Evolutionary conservation across 179 eudicot species (phyloP).

Genomic region (Spergularia azorica): DNA sequence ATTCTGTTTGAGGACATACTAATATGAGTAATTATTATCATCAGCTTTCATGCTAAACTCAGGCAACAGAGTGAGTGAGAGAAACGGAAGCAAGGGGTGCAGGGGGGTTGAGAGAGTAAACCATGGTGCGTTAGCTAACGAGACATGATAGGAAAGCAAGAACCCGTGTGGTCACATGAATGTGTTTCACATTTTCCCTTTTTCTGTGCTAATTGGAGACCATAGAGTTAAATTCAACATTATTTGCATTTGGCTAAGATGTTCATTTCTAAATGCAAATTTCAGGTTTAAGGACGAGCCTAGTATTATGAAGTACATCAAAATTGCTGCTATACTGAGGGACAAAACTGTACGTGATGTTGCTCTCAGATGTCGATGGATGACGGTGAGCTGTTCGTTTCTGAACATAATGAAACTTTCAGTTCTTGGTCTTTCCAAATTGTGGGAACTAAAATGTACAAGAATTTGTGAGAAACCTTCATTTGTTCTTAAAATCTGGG

Average conservation of each 20-base stretch:
- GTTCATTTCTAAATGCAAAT: constrained; percentile 12
- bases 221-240: neutral
- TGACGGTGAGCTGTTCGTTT: constrained; percentile 62
- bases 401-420: constrained; percentile 1
- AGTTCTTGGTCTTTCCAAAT: constrained; percentile 11
- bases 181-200: neutral
- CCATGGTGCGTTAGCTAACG: neutral
- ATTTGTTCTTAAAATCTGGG: no score
- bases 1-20: neutral
- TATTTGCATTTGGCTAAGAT: neutral
- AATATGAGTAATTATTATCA: neutral
- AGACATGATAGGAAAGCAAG: constrained; percentile 4
- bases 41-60: neutral
- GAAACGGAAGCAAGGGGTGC: neutral
- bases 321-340: constrained; percentile 74
- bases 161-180: constrained; percentile 8
- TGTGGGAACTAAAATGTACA: neutral
- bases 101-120: neutral
- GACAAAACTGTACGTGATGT: constrained; percentile 94
- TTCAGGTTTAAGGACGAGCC: constrained; percentile 71
- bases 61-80: neutral
- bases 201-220: neutral
- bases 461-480: neutral
- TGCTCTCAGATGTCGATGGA: constrained; percentile 89
- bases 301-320: constrained; percentile 72